phyloP scores from a whole-genome alignment of 768 basidiomycete species.

The Suillus bovinus region DNA sequence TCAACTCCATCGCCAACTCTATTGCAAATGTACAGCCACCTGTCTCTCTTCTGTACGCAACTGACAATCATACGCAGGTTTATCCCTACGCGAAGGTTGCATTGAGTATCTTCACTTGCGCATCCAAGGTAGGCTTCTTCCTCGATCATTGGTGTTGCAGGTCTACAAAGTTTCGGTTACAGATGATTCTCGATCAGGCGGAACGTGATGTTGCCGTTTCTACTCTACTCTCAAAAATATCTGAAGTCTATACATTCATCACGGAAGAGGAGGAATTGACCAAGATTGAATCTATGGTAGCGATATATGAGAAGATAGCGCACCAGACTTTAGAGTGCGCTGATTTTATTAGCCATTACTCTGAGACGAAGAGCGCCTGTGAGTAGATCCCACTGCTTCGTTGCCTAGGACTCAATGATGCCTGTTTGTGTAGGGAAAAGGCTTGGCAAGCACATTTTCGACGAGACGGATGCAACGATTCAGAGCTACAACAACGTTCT shows the following conservation, averaged over 20 bases:
- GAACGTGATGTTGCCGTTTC: neutral
- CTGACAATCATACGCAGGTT: neutral
- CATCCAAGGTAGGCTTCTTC: neutral
- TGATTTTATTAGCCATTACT: slow-evolving; percentile 30
- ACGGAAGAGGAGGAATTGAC: neutral
- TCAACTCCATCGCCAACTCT: neutral
- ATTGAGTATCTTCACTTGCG: neutral
- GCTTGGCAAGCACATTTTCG: slow-evolving; percentile 2
- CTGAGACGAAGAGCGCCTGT: slow-evolving; percentile 25
- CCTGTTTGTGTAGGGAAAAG: neutral
- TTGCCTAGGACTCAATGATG: neutral
- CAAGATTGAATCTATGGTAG: neutral
- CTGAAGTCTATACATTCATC: neutral
- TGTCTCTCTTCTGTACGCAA: neutral
- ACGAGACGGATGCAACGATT: neutral
- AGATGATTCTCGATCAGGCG: slow-evolving; percentile 1
- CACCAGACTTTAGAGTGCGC: slow-evolving; percentile 27
- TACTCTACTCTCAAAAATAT: neutral
- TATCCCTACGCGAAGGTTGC: neutral
- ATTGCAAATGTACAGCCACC: neutral
- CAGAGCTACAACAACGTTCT: neutral
- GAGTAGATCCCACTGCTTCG: neutral
- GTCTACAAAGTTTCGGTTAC: neutral
- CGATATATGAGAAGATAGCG: neutral
- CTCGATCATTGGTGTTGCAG: neutral